Conservation (phyloP, 345 rosid genomes). For the Anastatica hierochuntica region DNA sequence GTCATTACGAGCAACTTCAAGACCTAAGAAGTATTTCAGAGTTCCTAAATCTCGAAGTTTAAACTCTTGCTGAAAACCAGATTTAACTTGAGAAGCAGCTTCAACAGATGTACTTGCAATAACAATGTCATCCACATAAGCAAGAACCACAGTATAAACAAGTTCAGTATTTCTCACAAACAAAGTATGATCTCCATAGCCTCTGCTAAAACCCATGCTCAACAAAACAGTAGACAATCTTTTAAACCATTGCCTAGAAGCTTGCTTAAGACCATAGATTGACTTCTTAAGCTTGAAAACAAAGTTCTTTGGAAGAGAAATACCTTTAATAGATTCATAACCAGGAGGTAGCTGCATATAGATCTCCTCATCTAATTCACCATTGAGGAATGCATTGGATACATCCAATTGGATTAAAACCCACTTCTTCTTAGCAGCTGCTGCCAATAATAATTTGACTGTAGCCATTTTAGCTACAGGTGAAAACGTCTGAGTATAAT, state of each 20-base stretch:
- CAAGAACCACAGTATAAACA: no score
- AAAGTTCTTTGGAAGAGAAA: background rate
- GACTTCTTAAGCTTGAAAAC: background rate
- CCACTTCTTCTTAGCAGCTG: background rate
- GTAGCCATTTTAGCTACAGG: background rate
- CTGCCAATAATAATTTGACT: background rate
- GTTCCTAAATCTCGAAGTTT: background rate
- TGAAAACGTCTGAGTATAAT: background rate
- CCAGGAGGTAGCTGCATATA: background rate
- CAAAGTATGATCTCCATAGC: background rate
- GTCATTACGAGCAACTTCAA: background rate
- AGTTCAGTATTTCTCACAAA: no score
- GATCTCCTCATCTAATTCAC: background rate
- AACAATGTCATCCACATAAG: background rate
- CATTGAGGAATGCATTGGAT: background rate
- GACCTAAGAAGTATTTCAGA: background rate
- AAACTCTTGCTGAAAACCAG: no score
- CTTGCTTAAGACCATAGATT: background rate
- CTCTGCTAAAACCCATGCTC: background rate
- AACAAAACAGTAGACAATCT: background rate
- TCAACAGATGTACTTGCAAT: background rate
- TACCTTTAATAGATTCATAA: background rate
- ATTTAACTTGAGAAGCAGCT: background rate
- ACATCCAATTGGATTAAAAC: background rate
- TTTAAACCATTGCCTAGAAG: background rate